Evolutionary conservation across 768 basidiomycete genomes (phyloP).

Genomic region (Macrolepiota fuliginosa): DNA sequence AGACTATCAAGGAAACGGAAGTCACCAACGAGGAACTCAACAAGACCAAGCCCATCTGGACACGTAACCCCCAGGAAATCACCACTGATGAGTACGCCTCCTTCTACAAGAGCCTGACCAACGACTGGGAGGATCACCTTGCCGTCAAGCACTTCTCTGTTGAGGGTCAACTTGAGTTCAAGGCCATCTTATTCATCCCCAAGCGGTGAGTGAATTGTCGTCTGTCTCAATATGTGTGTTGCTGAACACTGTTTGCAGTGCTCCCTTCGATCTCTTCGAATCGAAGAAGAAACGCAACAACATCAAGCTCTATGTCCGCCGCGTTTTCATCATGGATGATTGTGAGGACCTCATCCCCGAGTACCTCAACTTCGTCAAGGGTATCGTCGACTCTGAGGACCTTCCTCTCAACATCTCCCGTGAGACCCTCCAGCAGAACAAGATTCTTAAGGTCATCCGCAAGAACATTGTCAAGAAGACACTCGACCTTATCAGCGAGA

Average conservation of each 20-base stretch:
- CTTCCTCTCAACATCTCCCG: constrained; percentile 99
- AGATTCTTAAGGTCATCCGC: constrained; percentile 99
- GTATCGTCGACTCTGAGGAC: constrained; percentile 99
- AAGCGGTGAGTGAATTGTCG: constrained; percentile 69
- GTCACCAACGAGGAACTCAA: constrained; percentile 96
- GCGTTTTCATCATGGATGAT: constrained; percentile 99
- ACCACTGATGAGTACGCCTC: constrained; percentile 88
- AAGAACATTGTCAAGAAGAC: constrained; percentile 99
- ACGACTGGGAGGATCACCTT: constrained; percentile 99
- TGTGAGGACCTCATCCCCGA: constrained; percentile 99
- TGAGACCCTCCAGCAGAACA: constrained; percentile 99
- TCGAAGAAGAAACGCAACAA: constrained; percentile 99
- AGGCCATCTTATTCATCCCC: constrained; percentile 96
- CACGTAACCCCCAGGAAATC: constrained; percentile 95
- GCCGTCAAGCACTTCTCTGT: constrained; percentile 99
- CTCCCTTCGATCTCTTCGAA: constrained; percentile 99
- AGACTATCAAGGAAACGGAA: constrained; percentile 89
- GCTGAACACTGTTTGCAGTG: constrained; percentile 43
- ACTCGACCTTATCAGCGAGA: constrained; percentile 91
- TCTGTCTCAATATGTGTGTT: not conserved
- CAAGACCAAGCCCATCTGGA: constrained; percentile 99
- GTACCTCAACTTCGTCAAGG: constrained; percentile 99
- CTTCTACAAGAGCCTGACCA: constrained; percentile 99
- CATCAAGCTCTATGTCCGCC: constrained; percentile 99
- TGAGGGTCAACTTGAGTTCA: constrained; percentile 99